Conservation (phyloP, 306 rosid species). For the Dryas octopetala region DNA sequence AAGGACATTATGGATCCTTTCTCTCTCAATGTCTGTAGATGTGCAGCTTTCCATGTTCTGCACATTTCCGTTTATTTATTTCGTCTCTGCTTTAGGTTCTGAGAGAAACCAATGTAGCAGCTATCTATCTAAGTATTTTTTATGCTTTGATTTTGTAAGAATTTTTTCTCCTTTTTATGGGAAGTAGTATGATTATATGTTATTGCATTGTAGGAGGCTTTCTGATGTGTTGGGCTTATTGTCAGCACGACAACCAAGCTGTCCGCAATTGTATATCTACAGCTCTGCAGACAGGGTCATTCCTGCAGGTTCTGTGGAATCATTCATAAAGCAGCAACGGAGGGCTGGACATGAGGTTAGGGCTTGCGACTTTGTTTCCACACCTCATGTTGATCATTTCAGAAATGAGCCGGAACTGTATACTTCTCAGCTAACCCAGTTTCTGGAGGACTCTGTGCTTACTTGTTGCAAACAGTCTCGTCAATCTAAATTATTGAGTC, state of each 20-base stretch:
- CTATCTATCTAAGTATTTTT: background rate
- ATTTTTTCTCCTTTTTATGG: background rate
- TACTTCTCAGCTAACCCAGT: slow-evolving; percentile 73
- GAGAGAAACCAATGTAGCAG: background rate
- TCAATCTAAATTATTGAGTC: slow-evolving; percentile 21
- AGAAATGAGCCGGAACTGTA: slow-evolving; percentile 84
- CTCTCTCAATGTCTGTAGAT: no score
- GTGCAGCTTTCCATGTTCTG: background rate
- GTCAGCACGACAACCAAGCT: slow-evolving; percentile 77
- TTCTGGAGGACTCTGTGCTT: slow-evolving; percentile 76
- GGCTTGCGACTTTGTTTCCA: slow-evolving; percentile 89
- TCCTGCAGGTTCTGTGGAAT: slow-evolving; percentile 82
- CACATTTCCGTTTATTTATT: background rate
- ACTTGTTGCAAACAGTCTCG: slow-evolving; percentile 43
- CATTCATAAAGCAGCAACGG: slow-evolving; percentile 73
- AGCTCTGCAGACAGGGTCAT: slow-evolving; percentile 93
- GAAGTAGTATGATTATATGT: background rate
- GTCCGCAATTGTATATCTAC: slow-evolving; percentile 88
- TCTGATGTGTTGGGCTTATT: slow-evolving; percentile 70
- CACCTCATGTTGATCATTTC: slow-evolving; percentile 97
- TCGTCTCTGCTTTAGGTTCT: background rate
- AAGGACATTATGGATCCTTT: background rate
- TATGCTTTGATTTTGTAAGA: background rate
- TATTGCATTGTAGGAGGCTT: slow-evolving; percentile 71
- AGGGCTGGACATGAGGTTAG: slow-evolving; percentile 81